Base-by-base conservation (phyloP, 345 rosid genomes). In the Eucalyptus rudis region DNA sequence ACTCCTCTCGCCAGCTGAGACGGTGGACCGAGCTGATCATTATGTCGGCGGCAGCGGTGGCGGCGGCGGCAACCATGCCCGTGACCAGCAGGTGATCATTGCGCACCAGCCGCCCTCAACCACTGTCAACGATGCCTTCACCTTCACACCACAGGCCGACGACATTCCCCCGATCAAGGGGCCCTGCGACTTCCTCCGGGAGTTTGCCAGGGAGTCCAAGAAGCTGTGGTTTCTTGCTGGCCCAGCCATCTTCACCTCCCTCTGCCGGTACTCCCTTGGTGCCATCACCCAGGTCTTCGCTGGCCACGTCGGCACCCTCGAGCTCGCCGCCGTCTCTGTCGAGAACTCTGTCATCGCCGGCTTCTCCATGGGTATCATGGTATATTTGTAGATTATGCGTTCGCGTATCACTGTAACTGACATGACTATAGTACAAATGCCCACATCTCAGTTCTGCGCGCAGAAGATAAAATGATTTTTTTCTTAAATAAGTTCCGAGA, bases 321-420 rank as follows among this genome's bases (percentile, higher is more conserved):
- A 92, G 86, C 98, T 96, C 22, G 99, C 98, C 6, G 99, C 97
- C 52, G 95, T 96, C 91, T 95, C 99, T 64, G 87, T 97, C 3
- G 99, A 96, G 90, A 96, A 96, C 91, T 94, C 99, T 8, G 97
- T 97, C 93, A 94, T 97, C 89, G 96, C 98, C 25, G 99, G 99
- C 80, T 96, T 97, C 94, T 96, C 99, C 68, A 96, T 95, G 47
- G 99, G 99, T 12, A 13, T 88, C 92, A 95, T 95, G 99, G 97
- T 97, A 94, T 31, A 10, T 44, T 15, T 20, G 13, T 36, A 76
- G 3, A 76, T 19, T 5, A 36, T 19, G 47, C 83, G 7, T 36
- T 36, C 47, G 13, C 83, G 7, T 20, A 25, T 36, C 24, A 44
- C 45, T 76, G 47, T 36, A 76, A 36, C 45, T 36, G 27, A 76